These are phyloP conservation scores for Themeda triandra DNA, from an alignment of 176 grass and related monocot species.

Conservation along the genomic window DNA sequence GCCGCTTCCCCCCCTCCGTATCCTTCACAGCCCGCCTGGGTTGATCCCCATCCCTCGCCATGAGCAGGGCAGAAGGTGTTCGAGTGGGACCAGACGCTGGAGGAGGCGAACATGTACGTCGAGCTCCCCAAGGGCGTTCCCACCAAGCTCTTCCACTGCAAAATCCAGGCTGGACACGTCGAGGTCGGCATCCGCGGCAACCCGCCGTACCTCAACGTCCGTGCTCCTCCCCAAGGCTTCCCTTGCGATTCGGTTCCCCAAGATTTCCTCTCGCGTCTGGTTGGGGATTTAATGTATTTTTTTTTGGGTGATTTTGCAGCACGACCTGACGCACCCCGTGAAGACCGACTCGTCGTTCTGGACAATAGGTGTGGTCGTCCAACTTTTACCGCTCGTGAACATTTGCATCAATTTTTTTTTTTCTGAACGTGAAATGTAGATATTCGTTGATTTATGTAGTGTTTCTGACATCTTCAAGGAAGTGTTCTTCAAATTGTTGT, in stretches of 20 bases:
- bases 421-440: background rate
- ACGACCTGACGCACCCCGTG: slow-evolving; percentile 65
- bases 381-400: background rate
- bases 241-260: background rate
- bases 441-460: too few species aligned
- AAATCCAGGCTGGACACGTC: slow-evolving; percentile 70
- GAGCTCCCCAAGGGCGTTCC: slow-evolving; percentile 79
- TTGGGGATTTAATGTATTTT: background rate
- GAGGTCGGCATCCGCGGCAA: slow-evolving; percentile 86
- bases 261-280: background rate
- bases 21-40: background rate
- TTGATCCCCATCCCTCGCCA: background rate
- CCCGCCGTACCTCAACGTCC: slow-evolving; percentile 85
- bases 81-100: slow-evolving; percentile 97
- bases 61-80: slow-evolving; percentile 94
- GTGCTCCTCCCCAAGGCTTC: background rate
- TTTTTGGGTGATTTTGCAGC: slow-evolving; percentile 38
- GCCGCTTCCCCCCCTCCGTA: background rate
- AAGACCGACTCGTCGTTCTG: slow-evolving; percentile 98
- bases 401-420: background rate
- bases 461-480: background rate
- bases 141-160: slow-evolving; percentile 72
- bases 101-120: slow-evolving; percentile 92
- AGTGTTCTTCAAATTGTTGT: slow-evolving; percentile 13
- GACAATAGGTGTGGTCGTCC: slow-evolving; percentile 71